These are phyloP conservation scores for Solanum lignicaule DNA, from an alignment of 257 asterid genomes.

Conservation along the genomic window DNA sequence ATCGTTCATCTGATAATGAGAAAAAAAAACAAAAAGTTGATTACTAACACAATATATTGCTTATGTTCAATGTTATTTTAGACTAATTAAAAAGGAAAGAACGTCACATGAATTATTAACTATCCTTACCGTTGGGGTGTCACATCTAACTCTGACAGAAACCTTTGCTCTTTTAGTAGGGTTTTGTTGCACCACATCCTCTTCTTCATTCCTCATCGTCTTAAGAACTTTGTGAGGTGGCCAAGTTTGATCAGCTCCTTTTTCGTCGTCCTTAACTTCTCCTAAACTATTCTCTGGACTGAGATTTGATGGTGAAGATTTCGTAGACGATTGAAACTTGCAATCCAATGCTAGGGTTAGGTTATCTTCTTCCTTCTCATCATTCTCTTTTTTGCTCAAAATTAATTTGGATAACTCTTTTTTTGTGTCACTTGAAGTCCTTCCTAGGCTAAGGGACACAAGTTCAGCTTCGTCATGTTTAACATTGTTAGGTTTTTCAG, in stretches of 20 bases:
- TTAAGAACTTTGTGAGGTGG: constrained; percentile 25
- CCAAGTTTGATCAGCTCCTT: constrained; percentile 26
- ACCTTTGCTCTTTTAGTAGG: constrained; percentile 92
- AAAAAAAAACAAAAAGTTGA: neutral
- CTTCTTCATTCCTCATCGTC: constrained; percentile 46
- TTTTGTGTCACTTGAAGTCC: constrained; percentile 31
- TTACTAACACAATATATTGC: neutral
- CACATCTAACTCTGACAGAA: constrained; percentile 86
- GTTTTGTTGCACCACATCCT: constrained; percentile 49
- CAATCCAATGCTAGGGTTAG: constrained; percentile 57
- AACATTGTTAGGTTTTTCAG: constrained; percentile 7
- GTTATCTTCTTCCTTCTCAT: constrained; percentile 2
- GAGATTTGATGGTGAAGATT: constrained; percentile 19
- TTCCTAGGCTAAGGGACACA: constrained; percentile 60
- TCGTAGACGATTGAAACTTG: constrained; percentile 23
- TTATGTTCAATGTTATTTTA: neutral
- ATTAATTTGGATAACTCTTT: constrained; percentile 13
- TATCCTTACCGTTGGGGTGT: constrained; percentile 66
- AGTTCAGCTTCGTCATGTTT: constrained; percentile 18
- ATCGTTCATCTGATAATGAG: constrained; percentile 57
- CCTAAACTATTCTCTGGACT: constrained; percentile 50
- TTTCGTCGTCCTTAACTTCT: constrained; percentile 46
- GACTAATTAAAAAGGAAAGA: neutral
- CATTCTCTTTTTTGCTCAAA: constrained; percentile 10
- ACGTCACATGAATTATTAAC: neutral